phyloP scores from a whole-genome alignment of 2,329 filamentous ascomycete species.

The Verticillium nubilum region DNA sequence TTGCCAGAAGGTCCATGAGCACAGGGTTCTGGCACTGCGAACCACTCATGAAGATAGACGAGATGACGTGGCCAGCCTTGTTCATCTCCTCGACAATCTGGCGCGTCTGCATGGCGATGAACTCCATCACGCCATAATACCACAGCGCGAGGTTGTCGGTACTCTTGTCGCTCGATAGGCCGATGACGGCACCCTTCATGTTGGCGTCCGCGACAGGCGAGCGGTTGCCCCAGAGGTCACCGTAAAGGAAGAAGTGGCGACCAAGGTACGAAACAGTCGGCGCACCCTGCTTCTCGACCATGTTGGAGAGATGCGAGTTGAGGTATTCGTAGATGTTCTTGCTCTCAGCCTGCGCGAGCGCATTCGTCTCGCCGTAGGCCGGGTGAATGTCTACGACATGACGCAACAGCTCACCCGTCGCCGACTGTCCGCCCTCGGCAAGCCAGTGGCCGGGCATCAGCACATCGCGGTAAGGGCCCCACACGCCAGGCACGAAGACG shows the following conservation, averaged over 20 bases:
- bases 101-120: conserved; percentile 92
- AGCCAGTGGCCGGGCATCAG: conserved; percentile 92
- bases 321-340: conserved; percentile 94
- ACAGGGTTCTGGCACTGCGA: conserved; percentile 95
- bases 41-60: conserved; percentile 97
- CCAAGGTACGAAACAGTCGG: conserved; percentile 80
- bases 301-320: conserved; percentile 76
- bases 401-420: conserved; percentile 89
- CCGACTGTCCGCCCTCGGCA: conserved; percentile 94
- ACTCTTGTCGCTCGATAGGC: conserved; percentile 79
- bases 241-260: conserved; percentile 97
- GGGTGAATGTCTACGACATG: conserved; percentile 95
- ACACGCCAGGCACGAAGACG: conserved; percentile 91
- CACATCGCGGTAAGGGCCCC: conserved; percentile 95
- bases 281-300: conserved; percentile 63
- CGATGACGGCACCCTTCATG: conserved; percentile 88
- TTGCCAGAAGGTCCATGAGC: conserved; percentile 86
- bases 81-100: conserved; percentile 98
- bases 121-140: conserved; percentile 97
- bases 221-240: conserved; percentile 93
- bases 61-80: conserved; percentile 76
- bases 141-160: conserved; percentile 82
- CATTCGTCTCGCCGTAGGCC: conserved; percentile 74
- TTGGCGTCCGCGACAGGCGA: conserved; percentile 87
- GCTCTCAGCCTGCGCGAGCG: conserved; percentile 74